A percentile compares a stretch with the other conserved stretches of the same genome.
phyloP scores from a whole-genome alignment of 2,329 filamentous ascomycete species.

The Plectosphaerella cucumerina region DNA sequence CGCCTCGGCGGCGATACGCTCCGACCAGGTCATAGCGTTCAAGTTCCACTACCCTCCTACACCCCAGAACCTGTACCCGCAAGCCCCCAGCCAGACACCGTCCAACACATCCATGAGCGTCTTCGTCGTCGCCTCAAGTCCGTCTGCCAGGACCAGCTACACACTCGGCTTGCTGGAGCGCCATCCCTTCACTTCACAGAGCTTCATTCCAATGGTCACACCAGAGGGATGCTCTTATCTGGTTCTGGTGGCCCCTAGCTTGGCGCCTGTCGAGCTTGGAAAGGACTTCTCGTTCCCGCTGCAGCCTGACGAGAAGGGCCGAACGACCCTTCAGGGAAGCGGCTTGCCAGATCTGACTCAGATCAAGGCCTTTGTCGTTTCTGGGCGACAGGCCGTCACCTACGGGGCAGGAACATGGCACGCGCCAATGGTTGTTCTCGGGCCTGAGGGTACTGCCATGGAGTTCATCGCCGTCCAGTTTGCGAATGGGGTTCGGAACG shows the following conservation, averaged over 20 bases:
- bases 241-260: conserved; percentile 80
- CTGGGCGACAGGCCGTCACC: conserved; percentile 76
- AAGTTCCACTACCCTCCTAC: conserved; percentile 80
- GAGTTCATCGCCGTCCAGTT: conserved; percentile 90
- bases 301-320: background rate
- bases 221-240: conserved; percentile 57
- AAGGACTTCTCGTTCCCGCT: background rate
- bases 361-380: conserved; percentile 73
- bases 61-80: conserved; percentile 64
- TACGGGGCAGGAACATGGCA: conserved; percentile 92
- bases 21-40: conserved; percentile 81
- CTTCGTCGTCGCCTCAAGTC: conserved; percentile 11
- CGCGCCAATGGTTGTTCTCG: conserved; percentile 89
- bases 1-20: background rate
- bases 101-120: conserved; percentile 20
- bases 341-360: conserved; percentile 69
- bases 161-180: conserved; percentile 70
- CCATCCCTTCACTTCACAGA: conserved; percentile 90
- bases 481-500: conserved; percentile 71
- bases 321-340: conserved; percentile 42
- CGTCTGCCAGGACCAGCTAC: conserved; percentile 23
- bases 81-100: conserved; percentile 49
- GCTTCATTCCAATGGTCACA: conserved; percentile 72
- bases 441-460: conserved; percentile 50
- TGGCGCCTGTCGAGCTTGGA: conserved; percentile 34